Conservation (phyloP, 169 alveolate species). For the Pseudocohnilembus persalinus region DNA sequence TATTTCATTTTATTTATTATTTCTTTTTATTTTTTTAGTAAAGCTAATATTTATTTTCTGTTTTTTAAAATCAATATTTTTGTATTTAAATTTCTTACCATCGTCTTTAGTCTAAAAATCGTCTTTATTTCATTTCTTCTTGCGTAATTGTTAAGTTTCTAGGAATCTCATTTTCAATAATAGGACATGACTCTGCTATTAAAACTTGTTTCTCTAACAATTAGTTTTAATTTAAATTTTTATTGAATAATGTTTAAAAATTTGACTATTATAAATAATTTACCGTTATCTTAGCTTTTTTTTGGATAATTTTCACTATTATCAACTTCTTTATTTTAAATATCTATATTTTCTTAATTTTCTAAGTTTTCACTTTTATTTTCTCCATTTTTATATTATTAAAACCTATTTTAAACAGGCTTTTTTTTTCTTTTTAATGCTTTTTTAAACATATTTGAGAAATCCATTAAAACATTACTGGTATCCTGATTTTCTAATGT, state of each 20-base stretch:
- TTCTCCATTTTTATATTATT: too few relatives aligned
- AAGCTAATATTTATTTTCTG: too few relatives aligned
- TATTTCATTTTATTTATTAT: too few relatives aligned
- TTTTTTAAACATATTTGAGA: not conserved
- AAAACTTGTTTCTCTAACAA: not conserved
- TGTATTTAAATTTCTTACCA: conserved; percentile 43
- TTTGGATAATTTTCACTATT: too few relatives aligned
- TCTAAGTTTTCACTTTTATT: not conserved
- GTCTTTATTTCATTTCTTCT: conserved; percentile 66
- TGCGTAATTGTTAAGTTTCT: conserved; percentile 53
- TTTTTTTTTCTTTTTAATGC: too few relatives aligned
- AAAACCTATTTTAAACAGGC: not conserved
- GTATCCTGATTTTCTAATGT: not conserved
- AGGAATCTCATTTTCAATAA: conserved; percentile 19
- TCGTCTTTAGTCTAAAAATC: conserved; percentile 67
- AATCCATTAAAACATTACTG: not conserved
- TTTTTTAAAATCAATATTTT: not conserved
- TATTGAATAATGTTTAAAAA: too few relatives aligned
- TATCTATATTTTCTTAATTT: not conserved
- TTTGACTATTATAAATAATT: too few relatives aligned
- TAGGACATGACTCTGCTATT: not conserved
- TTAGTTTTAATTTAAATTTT: too few relatives aligned
- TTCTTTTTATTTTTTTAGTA: too few relatives aligned
- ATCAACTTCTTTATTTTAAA: not conserved
- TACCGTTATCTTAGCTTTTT: too few relatives aligned